A percentile compares a stretch with the other conserved stretches of the same genome.
Conservation (phyloP, 163 green algal genomes). For the Chloromonas sp. region DNA sequence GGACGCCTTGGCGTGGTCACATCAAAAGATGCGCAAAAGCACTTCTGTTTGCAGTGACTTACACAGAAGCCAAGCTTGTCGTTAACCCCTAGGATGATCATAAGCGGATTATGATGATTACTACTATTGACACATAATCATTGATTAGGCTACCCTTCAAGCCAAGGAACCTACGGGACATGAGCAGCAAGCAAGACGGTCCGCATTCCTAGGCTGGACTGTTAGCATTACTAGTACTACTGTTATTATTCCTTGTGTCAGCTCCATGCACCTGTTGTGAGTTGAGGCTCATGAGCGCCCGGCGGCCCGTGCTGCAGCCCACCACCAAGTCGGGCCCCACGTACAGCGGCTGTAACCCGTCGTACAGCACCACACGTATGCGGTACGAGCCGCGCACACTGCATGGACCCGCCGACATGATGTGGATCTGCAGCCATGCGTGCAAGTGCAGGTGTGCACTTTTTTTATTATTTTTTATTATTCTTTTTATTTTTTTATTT, state of each 20-base stretch:
- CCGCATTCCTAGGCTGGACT: no score
- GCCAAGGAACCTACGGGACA: no score
- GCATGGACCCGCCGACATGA: constrained; percentile 37
- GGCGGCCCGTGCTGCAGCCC: constrained; percentile 10
- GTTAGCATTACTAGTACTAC: no score
- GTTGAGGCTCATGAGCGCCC: not conserved
- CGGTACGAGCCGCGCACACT: constrained; percentile 38
- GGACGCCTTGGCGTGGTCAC: not conserved
- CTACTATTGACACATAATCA: no score
- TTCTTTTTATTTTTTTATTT: constrained; percentile 1
- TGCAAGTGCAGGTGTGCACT: not conserved
- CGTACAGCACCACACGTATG: constrained; percentile 50
- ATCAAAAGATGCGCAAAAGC: no score
- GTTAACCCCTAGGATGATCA: no score
- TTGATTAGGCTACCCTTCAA: no score
- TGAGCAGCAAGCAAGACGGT: no score
- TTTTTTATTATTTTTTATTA: not conserved
- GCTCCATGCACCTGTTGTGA: not conserved
- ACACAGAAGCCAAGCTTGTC: no score
- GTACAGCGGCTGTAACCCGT: constrained; percentile 33
- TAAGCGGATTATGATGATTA: no score
- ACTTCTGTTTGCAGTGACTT: no score
- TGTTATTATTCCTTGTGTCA: no score
- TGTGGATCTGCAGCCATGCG: constrained; percentile 22
- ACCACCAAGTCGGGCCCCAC: constrained; percentile 23